phyloP scores from a whole-genome alignment of 495 filamentous ascomycete species.

The Aspergillus conjunctus region DNA sequence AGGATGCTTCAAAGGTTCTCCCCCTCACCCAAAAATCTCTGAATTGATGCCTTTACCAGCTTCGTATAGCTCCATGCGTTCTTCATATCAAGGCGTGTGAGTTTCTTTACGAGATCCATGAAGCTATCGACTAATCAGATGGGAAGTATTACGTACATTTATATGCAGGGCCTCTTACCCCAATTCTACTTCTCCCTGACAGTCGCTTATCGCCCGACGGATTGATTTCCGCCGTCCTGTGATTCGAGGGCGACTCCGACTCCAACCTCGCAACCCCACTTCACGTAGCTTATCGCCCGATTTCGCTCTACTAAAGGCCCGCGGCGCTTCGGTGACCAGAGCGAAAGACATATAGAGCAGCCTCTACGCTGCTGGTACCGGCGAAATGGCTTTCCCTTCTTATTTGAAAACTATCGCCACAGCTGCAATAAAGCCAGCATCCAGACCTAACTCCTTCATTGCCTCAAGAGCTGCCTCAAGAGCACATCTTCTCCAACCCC shows the following conservation, averaged over 20 bases:
- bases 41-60: no score
- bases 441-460: conserved; percentile 7
- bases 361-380: background rate
- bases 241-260: conserved; percentile 16
- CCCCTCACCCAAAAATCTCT: no score
- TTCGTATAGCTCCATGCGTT: no score
- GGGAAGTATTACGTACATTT: background rate
- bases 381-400: conserved; percentile 11
- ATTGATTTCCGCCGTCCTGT: conserved; percentile 5
- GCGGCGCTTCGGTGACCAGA: background rate
- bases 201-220: conserved; percentile 7
- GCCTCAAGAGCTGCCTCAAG: conserved; percentile 4
- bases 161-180: background rate
- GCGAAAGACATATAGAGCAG: background rate
- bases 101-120: no score
- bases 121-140: no score
- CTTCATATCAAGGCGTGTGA: no score
- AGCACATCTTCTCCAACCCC: conserved; percentile 11
- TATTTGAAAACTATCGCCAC: conserved; percentile 9
- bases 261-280: conserved; percentile 10
- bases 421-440: conserved; percentile 7
- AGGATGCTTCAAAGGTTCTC: no score
- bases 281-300: conserved; percentile 13
- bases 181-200: background rate
- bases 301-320: background rate